Percentiles rank a stretch among this genome's conserved stretches.
phyloP scores from a whole-genome alignment of 2,329 filamentous ascomycete species.

The Curvularia spicifera region DNA sequence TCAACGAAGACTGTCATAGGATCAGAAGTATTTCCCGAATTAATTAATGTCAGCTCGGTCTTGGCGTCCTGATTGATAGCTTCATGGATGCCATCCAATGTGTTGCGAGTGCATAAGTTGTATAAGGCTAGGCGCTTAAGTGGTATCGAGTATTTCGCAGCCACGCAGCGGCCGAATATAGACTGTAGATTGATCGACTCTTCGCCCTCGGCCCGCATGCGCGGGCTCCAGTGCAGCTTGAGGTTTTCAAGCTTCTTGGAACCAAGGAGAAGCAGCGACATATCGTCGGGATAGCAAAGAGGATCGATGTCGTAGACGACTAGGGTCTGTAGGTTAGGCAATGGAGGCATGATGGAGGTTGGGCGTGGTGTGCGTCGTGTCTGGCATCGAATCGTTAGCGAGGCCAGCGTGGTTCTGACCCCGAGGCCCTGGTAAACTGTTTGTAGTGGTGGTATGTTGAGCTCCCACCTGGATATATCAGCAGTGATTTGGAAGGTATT shows the following conservation, averaged over 20 bases:
- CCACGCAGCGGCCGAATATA: constrained; percentile 63
- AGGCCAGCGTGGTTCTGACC: constrained; percentile 55
- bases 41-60: constrained; percentile 61
- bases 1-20: constrained; percentile 62
- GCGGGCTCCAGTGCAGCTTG: constrained; percentile 65
- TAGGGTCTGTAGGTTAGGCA: constrained; percentile 62
- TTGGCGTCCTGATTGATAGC: constrained; percentile 52
- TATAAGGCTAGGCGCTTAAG: constrained; percentile 61
- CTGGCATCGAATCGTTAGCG: constrained; percentile 63
- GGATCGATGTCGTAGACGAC: constrained; percentile 67
- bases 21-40: constrained; percentile 56
- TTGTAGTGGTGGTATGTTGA: constrained; percentile 65
- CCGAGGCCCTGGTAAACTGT: constrained; percentile 65
- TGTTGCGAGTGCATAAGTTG: constrained; percentile 64
- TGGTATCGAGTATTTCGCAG: constrained; percentile 54
- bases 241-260: constrained; percentile 62
- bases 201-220: constrained; percentile 66
- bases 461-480: constrained; percentile 59
- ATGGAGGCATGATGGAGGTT: constrained; percentile 61
- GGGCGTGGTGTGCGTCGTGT: constrained; percentile 63
- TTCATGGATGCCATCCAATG: constrained; percentile 52
- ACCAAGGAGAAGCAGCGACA: constrained; percentile 62
- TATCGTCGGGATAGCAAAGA: constrained; percentile 68
- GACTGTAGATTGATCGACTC: constrained; percentile 61
- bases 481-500: constrained; percentile 6